Evolutionary conservation across 2,329 filamentous ascomycete genomes (phyloP).

Genomic region (Thermothelomyces thermophilus): DNA sequence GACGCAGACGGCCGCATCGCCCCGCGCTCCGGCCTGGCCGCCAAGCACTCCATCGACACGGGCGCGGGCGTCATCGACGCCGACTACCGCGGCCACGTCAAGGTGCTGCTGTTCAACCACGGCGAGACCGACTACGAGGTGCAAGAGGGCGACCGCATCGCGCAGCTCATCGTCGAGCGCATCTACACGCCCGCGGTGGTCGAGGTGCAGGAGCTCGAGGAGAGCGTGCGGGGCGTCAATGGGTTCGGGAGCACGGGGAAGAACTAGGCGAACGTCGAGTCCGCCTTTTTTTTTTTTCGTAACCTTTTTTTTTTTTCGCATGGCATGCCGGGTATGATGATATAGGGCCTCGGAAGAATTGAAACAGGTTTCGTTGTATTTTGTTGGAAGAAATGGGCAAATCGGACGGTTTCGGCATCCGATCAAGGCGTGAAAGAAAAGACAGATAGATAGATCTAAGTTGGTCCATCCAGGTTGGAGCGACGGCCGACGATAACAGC

Average conservation of each 20-base stretch:
- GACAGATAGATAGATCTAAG: too few relatives aligned
- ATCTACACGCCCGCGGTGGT: constrained; percentile 89
- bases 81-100: constrained; percentile 90
- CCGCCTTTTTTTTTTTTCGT: neutral
- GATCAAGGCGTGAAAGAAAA: too few relatives aligned
- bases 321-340: neutral
- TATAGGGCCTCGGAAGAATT: neutral
- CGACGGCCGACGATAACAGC: neutral
- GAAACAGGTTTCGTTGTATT: too few relatives aligned
- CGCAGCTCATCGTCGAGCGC: constrained; percentile 88
- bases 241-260: constrained; percentile 87
- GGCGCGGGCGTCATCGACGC: constrained; percentile 96
- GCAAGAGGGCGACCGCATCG: constrained; percentile 81
- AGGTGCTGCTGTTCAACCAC: constrained; percentile 93
- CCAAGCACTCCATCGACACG: constrained; percentile 93
- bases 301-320: neutral
- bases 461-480: too few relatives aligned
- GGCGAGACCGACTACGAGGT: constrained; percentile 73
- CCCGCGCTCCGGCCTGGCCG: constrained; percentile 81
- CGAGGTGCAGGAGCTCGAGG: constrained; percentile 83
- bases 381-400: too few relatives aligned
- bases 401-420: too few relatives aligned
- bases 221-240: constrained; percentile 82
- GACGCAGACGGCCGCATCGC: constrained; percentile 80
- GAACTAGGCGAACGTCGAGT: neutral